Evolutionary conservation across 2,329 filamentous ascomycete genomes (phyloP).

Genomic region (Penicillium sp.): DNA sequence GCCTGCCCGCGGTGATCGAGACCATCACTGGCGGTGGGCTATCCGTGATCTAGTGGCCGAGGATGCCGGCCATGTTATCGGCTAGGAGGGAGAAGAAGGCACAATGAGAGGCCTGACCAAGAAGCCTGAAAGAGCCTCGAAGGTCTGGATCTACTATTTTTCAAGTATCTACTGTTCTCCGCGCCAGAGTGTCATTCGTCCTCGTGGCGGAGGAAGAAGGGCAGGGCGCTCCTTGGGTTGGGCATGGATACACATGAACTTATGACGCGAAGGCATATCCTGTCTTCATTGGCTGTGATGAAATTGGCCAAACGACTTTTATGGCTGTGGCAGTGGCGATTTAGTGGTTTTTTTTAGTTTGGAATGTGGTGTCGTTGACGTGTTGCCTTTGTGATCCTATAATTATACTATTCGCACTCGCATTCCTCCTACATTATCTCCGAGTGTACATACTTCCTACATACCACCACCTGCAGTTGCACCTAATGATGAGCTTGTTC

Average conservation of each 20-base stretch:
- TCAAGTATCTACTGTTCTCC: background rate
- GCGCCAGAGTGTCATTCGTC: background rate
- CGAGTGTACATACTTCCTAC: conserved; percentile 8
- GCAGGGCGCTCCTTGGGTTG: background rate
- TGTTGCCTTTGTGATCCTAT: conserved; percentile 2
- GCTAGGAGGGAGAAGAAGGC: background rate
- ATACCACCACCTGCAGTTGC: background rate
- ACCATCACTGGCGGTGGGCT: conserved; percentile 74
- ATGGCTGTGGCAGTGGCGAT: conserved; percentile 9
- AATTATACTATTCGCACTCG: background rate
- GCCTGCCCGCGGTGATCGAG: conserved; percentile 49
- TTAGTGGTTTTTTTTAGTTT: background rate
- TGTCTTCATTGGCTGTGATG: conserved; percentile 20
- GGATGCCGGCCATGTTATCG: conserved; percentile 7
- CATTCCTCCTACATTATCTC: background rate
- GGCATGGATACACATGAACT: conserved; percentile 21
- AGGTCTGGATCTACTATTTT: background rate
- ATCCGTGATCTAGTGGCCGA: conserved; percentile 53
- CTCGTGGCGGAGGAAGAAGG: background rate
- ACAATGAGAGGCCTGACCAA: background rate
- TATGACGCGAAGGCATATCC: conserved; percentile 20
- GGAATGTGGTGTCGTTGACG: background rate
- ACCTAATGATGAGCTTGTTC: background rate
- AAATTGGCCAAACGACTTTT: conserved; percentile 20
- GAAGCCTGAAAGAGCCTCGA: background rate